These are phyloP conservation scores for Choanephora cucurbitarum DNA, from an alignment of 371 early-diverging fungal species.

Conservation along the genomic window DNA sequence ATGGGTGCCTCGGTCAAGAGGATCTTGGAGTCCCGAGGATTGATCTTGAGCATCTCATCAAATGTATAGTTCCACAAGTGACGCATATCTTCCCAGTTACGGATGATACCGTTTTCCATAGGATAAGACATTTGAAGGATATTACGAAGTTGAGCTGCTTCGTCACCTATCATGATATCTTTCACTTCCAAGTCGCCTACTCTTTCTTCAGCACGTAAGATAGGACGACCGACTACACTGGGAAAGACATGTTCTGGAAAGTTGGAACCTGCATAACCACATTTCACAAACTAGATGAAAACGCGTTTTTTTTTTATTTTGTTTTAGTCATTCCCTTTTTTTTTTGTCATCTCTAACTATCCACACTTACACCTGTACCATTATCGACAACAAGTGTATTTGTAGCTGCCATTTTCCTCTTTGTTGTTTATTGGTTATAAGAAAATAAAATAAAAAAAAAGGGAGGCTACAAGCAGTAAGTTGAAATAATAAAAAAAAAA, in stretches of 20 bases:
- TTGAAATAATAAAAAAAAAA: neutral
- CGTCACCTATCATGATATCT: conserved; percentile 97
- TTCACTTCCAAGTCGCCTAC: conserved; percentile 77
- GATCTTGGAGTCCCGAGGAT: conserved; percentile 88
- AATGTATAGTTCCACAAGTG: conserved; percentile 98
- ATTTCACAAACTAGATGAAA: conserved; percentile 85
- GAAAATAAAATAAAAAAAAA: neutral
- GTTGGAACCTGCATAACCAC: conserved; percentile 95
- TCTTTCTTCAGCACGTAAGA: conserved; percentile 93
- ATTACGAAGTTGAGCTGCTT: conserved; percentile 87
- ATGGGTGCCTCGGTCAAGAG: conserved; percentile 96
- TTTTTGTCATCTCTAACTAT: no score
- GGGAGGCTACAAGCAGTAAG: no score
- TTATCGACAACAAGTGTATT: conserved; percentile 93
- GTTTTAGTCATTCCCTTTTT: no score
- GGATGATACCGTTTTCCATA: conserved; percentile 97
- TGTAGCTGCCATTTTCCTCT: conserved; percentile 47
- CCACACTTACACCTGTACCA: conserved; percentile 94
- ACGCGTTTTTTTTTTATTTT: conserved; percentile 13
- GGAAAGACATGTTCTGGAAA: conserved; percentile 96
- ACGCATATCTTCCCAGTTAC: conserved; percentile 98
- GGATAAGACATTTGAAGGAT: conserved; percentile 96
- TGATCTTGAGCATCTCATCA: conserved; percentile 84
- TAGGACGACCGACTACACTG: conserved; percentile 96
- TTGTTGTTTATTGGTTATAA: no score